Base-by-base conservation (phyloP, 345 rosid genomes). In the Eucalyptus sp. region DNA sequence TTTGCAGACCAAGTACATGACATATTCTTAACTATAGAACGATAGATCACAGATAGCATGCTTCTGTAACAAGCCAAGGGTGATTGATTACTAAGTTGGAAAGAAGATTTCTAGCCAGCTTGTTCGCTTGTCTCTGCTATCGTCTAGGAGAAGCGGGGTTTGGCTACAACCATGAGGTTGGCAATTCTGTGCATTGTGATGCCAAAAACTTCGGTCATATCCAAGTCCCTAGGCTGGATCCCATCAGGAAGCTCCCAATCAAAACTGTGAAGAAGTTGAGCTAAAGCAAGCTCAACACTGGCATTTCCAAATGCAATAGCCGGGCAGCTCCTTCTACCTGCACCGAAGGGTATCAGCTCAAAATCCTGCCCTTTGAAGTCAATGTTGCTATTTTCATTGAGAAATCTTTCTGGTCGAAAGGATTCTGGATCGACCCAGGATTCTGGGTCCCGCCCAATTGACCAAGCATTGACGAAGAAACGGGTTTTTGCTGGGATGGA, bases 301-400 rank as follows among this genome's bases (percentile, higher is more conserved):
- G 94, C 93, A 33, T 89, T 86, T 52, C 92, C 95, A 86, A 94
- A 91, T 3, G 91, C 14, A 76, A 94, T 89, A 33, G 92, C 96
- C 1, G 95, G 96, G 88, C 95, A 94, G 37, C 62, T 92, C 89
- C 95, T 92, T 79, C 95, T 83, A 54, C 96, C 95, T 7, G 94
- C 92, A 6, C 96, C 95, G 80, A 94, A 94, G 14, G 96, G 96
- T 88, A 94, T 89, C 50, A 95, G 91, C 92, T 95, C 93, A 27
- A 88, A 94, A 83, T 94, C 92, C 87, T 90, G 92, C 86, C 94
- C 96, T 54, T 88, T 92, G 87, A 91, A 95, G 87, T 95, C 96
- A 68, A 93, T 91, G 5, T 71, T 33, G 41, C 87, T 92, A 20
- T 88, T 92, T 37, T 76, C 84, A 41, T 41, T 41, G 17, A 92